Evolutionary conservation across 768 basidiomycete species (phyloP).

Genomic region (Tylopilus rubrobrunneus): DNA sequence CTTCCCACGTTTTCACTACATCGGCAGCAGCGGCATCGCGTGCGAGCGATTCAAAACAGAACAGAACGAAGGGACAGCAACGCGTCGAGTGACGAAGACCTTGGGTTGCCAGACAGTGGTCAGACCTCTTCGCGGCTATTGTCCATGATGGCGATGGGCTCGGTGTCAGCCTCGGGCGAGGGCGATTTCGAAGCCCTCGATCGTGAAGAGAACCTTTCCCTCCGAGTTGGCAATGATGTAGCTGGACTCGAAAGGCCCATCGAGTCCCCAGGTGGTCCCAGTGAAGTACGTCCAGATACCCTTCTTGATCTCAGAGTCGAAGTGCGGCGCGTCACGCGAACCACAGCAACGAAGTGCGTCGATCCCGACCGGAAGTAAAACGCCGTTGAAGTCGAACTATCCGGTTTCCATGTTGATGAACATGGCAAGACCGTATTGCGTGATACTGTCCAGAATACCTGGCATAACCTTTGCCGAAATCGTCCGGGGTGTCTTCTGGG

Average conservation of each 20-base stretch:
- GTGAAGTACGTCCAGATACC: conserved; percentile 31
- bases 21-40: conserved; percentile 20
- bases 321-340: conserved; percentile 17
- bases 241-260: conserved; percentile 18
- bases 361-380: conserved; percentile 30
- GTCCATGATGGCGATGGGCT: conserved; percentile 24
- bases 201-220: conserved; percentile 30
- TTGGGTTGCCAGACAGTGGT: conserved; percentile 31
- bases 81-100: conserved; percentile 14
- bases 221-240: conserved; percentile 28
- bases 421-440: conserved; percentile 30
- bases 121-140: conserved; percentile 27
- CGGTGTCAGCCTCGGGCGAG: conserved; percentile 28
- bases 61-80: conserved; percentile 7
- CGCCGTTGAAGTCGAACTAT: conserved; percentile 29
- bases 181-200: conserved; percentile 33
- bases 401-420: conserved; percentile 27
- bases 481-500: conserved; percentile 22
- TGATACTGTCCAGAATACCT: conserved; percentile 33
- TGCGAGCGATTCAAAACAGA: conserved; percentile 19
- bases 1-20: conserved; percentile 16
- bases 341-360: conserved; percentile 30
- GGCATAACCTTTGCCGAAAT: conserved; percentile 27
- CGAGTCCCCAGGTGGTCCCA: conserved; percentile 19
- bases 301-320: conserved; percentile 28